Conservation (phyloP, 176 grass and related monocot species). For the Triticum aestivum region DNA sequence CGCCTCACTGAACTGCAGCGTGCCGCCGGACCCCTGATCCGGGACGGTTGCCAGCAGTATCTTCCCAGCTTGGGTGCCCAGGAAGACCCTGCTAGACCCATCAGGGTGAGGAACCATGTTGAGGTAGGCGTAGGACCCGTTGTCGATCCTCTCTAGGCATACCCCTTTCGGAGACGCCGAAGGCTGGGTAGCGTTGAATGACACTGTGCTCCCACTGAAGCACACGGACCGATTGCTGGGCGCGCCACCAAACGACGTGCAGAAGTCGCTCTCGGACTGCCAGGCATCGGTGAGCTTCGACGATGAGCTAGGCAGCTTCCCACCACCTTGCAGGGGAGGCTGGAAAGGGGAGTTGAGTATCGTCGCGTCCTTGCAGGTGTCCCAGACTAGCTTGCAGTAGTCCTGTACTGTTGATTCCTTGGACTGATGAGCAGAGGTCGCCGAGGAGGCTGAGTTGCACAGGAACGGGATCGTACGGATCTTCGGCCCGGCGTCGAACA, state of each 20-base stretch:
- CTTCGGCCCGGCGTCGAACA: constrained; percentile 51
- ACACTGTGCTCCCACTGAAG: constrained; percentile 51
- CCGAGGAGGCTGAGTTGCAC: constrained; percentile 41
- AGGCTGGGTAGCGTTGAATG: constrained; percentile 53
- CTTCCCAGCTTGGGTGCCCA: constrained; percentile 81
- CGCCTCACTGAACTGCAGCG: constrained; percentile 45
- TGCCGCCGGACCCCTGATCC: constrained; percentile 69
- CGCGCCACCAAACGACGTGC: constrained; percentile 53
- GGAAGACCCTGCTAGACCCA: constrained; percentile 76
- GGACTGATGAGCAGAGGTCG: constrained; percentile 41
- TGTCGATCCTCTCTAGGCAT: constrained; percentile 76
- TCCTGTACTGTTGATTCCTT: constrained; percentile 51
- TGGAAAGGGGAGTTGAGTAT: constrained; percentile 77
- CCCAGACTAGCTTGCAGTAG: constrained; percentile 68
- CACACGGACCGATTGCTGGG: constrained; percentile 49
- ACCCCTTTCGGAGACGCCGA: constrained; percentile 62
- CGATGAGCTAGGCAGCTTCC: constrained; percentile 26
- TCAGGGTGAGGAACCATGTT: constrained; percentile 92
- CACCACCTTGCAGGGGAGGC: constrained; percentile 37
- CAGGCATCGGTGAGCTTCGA: constrained; percentile 65
- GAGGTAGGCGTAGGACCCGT: constrained; percentile 78
- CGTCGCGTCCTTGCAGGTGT: constrained; percentile 63
- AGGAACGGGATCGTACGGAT: constrained; percentile 50
- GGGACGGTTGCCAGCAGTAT: constrained; percentile 80
- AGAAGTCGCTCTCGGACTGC: constrained; percentile 79